phyloP scores from a whole-genome alignment of 176 grass and related monocot genomes.

The Oryza brachyantha region DNA sequence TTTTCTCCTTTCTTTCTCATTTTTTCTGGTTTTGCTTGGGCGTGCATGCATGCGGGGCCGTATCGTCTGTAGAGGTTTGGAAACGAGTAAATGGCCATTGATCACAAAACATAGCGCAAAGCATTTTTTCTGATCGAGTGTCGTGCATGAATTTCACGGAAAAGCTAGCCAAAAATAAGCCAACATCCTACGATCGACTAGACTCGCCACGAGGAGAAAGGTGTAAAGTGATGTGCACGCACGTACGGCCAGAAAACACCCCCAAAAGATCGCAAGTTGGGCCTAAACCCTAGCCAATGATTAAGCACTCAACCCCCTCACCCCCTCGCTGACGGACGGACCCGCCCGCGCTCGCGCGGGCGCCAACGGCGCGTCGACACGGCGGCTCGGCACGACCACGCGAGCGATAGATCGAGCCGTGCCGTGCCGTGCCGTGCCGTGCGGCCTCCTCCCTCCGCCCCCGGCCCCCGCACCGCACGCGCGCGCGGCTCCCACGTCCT shows the following conservation, averaged over 20 bases:
- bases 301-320: background rate
- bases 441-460: background rate
- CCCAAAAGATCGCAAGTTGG: background rate
- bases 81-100: too few relatives aligned
- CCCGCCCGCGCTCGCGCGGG: background rate
- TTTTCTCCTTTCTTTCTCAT: background rate
- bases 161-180: background rate
- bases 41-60: too few relatives aligned
- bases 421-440: too few relatives aligned
- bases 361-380: slow-evolving; percentile 2
- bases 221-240: background rate
- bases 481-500: background rate
- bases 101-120: too few relatives aligned
- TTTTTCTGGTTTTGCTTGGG: background rate
- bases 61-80: too few relatives aligned
- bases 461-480: background rate
- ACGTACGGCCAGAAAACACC: background rate
- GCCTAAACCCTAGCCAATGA: background rate
- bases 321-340: too few relatives aligned
- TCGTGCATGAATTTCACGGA: background rate
- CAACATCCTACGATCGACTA: background rate
- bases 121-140: too few relatives aligned
- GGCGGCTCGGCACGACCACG: background rate
- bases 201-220: background rate
- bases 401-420: slow-evolving; percentile 28